Percentiles rank a stretch among this genome's conserved stretches.
These are phyloP conservation scores for Wickerhamiella vanderwaltii DNA, from an alignment of 805 yeast species.

Conservation along the genomic window DNA sequence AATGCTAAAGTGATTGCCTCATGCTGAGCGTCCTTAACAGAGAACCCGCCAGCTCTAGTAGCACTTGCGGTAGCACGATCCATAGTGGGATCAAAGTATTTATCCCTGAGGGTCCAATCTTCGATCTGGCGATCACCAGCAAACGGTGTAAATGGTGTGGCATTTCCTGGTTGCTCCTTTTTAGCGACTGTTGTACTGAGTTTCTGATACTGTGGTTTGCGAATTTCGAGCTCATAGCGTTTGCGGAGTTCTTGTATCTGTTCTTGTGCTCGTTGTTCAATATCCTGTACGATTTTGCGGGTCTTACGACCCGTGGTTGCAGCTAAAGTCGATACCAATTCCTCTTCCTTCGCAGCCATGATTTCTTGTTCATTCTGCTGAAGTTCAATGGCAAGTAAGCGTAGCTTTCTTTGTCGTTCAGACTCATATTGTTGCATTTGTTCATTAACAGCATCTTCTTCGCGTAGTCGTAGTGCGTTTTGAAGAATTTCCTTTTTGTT, in stretches of 20 bases:
- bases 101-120: constrained; percentile 37
- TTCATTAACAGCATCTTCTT: constrained; percentile 54
- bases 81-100: constrained; percentile 55
- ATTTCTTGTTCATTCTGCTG: constrained; percentile 41
- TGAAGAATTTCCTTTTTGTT: constrained; percentile 66
- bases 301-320: constrained; percentile 31
- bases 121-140: constrained; percentile 67
- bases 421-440: constrained; percentile 55
- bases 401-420: constrained; percentile 44
- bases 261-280: constrained; percentile 43
- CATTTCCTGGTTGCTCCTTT: constrained; percentile 2
- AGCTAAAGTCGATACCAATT: constrained; percentile 42
- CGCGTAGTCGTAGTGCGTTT: constrained; percentile 59
- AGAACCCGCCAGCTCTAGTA: constrained; percentile 78
- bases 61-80: constrained; percentile 41
- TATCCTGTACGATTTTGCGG: constrained; percentile 40
- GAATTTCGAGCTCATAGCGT: constrained; percentile 36
- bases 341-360: constrained; percentile 37
- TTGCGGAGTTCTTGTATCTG: constrained; percentile 54
- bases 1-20: constrained; percentile 81
- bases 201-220: constrained; percentile 27
- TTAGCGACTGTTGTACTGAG: constrained; percentile 21
- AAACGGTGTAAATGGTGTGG: constrained; percentile 82
- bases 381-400: constrained; percentile 47
- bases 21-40: constrained; percentile 53